phyloP scores from a whole-genome alignment of 768 basidiomycete genomes.

The Mycena filopes region DNA sequence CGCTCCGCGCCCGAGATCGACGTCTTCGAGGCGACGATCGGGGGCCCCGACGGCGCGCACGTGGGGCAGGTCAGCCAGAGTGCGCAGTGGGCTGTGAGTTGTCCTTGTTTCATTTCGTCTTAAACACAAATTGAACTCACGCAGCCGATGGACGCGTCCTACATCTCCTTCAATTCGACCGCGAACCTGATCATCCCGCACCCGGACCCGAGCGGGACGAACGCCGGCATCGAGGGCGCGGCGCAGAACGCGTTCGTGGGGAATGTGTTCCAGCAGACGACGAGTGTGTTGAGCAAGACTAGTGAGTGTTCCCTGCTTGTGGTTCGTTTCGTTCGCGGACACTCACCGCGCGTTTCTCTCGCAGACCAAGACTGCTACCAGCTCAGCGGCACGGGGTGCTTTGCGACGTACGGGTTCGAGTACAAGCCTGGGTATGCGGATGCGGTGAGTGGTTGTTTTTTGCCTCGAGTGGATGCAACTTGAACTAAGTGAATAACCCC shows the following conservation, averaged over 20 bases:
- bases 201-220: too few species aligned
- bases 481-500: conserved; percentile 17
- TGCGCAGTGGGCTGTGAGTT: conserved; percentile 82
- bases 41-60: conserved; percentile 58
- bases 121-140: too few species aligned
- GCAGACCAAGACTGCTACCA: conserved; percentile 75
- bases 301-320: conserved; percentile 27
- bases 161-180: conserved; percentile 73
- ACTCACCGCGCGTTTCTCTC: neutral
- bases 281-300: conserved; percentile 76
- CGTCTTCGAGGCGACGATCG: conserved; percentile 76
- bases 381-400: conserved; percentile 63
- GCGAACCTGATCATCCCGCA: conserved; percentile 69
- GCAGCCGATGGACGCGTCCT: conserved; percentile 81
- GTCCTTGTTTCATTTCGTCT: conserved; percentile 16
- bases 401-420: conserved; percentile 85
- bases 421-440: conserved; percentile 70
- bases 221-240: too few species aligned
- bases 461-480: conserved; percentile 3
- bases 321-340: too few species aligned
- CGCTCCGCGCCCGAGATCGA: conserved; percentile 92
- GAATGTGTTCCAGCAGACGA: conserved; percentile 79
- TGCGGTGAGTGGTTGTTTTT: conserved; percentile 62
- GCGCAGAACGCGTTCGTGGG: conserved; percentile 74
- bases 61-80: conserved; percentile 81